These are phyloP conservation scores for Strobilomyces dryophilus DNA, from an alignment of 768 basidiomycete species.

Conservation along the genomic window DNA sequence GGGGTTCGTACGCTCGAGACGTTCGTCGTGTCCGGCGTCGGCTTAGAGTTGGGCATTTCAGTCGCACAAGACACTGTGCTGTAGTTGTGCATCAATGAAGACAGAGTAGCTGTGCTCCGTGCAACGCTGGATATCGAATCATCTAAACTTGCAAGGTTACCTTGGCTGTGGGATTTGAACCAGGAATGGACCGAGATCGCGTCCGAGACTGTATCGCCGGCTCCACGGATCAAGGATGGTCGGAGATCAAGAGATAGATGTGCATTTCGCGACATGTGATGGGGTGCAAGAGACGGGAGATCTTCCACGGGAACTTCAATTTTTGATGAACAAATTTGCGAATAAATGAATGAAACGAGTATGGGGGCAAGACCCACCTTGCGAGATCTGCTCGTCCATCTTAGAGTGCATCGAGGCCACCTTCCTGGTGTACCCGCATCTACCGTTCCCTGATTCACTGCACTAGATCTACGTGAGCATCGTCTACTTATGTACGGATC, in stretches of 20 bases:
- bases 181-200: conserved; percentile 45
- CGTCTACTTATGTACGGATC: conserved; percentile 69
- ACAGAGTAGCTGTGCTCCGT: conserved; percentile 34
- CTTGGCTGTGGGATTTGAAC: too few species aligned
- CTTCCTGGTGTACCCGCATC: conserved; percentile 66
- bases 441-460: too few species aligned
- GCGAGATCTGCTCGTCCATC: neutral
- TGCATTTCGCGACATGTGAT: too few species aligned
- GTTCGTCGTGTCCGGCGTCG: conserved; percentile 47
- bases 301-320: too few species aligned
- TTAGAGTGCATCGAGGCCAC: conserved; percentile 10
- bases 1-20: conserved; percentile 16
- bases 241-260: too few species aligned
- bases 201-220: too few species aligned
- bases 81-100: conserved; percentile 16
- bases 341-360: too few species aligned
- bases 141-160: too few species aligned
- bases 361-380: neutral
- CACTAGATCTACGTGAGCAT: conserved; percentile 43
- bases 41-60: conserved; percentile 66
- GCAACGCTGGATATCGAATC: conserved; percentile 44
- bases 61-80: conserved; percentile 21
- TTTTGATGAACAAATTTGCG: too few species aligned
- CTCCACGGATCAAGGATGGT: too few species aligned
- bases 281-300: too few species aligned